Base-by-base conservation (phyloP, 73 alveolate species). In the Paramecium primaurelia region DNA sequence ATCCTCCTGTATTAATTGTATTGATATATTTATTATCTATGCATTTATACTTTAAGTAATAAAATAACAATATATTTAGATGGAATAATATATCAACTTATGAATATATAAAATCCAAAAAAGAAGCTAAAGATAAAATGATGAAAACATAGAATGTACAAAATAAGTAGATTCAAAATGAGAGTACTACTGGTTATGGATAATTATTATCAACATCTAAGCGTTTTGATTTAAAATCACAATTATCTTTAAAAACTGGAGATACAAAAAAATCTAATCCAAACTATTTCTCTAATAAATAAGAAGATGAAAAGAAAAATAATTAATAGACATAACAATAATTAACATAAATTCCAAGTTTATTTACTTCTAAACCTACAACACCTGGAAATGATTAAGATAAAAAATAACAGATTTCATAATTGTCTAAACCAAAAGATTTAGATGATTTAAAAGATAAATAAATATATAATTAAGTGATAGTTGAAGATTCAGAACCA, bases 181-280 rank as follows among this genome's bases (percentile, higher is more conserved):
- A 42, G 28, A 64, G 84, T 7, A 2, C 51, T 12, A 64, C 84
- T 11, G 91, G 91, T 22, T 80, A 80, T 8, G 91, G 91, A 22
- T 49, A 80, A 49, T 80, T 80, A 26, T 80, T 80, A 80, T 80
- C 91, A 45, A 80, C 91, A n/a, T 45, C 77, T 16, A 80, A 80
- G 20, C n/a, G 91, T 14, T 80, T 80, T 47, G 91, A 80, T 26
- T 80, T 80, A 11, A 80, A 49, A 80, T 80, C 91, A 22, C 26
- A 80, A 80, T 80, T 80, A 80, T 40, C 91, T 0, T 38, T 73
- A 73, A 37, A 73, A 10, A 73, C 58, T 14, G 84, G 84, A 8
- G 87, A 73, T 37, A 14, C 60, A 10, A 80, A 80, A 14, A 28
- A 59, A 42, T 16, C 58, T 8, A 64, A 64, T 32, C 26, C 42